Evolutionary conservation across 23 red algal genomes (phyloP).

Genomic region (Gracilariopsis chorda): DNA sequence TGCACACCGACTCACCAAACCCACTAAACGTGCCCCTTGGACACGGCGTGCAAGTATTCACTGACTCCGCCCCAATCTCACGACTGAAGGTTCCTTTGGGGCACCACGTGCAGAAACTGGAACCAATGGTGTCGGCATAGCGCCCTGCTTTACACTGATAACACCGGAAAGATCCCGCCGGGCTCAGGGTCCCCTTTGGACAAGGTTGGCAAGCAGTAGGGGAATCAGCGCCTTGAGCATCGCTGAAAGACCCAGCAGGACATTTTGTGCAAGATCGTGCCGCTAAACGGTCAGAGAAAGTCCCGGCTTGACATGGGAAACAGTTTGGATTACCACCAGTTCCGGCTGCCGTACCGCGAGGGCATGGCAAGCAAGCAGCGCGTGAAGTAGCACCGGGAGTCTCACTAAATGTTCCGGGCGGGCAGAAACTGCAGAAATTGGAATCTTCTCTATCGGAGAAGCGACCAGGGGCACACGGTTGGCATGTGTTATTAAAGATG

Average conservation of each 20-base stretch:
- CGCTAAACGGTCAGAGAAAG: neutral
- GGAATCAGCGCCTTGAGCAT: neutral
- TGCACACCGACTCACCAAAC: slow-evolving; percentile 7
- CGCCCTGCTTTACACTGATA: neutral
- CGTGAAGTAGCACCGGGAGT: neutral
- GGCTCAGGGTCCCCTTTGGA: slow-evolving; percentile 17
- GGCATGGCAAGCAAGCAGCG: neutral
- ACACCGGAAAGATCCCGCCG: neutral
- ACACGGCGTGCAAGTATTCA: neutral
- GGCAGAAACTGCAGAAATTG: neutral
- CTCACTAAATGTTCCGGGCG: slow-evolving; percentile 12
- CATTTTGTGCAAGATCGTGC: neutral
- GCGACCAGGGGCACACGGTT: neutral
- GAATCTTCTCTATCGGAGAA: neutral
- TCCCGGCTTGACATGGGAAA: neutral
- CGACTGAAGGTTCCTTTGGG: slow-evolving; percentile 16
- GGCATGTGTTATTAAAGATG: neutral
- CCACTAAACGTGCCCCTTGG: slow-evolving; percentile 20
- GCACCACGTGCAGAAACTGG: slow-evolving; percentile 25
- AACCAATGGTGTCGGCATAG: neutral
- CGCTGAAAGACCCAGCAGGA: slow-evolving; percentile 4
- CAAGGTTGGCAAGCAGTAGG: neutral
- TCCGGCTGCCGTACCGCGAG: neutral
- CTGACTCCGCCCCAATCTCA: neutral
- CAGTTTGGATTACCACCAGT: neutral